Percentiles rank a stretch among this genome's conserved stretches.
Conservation (phyloP, 495 filamentous ascomycete species). For the Lentithecium fluviatile region DNA sequence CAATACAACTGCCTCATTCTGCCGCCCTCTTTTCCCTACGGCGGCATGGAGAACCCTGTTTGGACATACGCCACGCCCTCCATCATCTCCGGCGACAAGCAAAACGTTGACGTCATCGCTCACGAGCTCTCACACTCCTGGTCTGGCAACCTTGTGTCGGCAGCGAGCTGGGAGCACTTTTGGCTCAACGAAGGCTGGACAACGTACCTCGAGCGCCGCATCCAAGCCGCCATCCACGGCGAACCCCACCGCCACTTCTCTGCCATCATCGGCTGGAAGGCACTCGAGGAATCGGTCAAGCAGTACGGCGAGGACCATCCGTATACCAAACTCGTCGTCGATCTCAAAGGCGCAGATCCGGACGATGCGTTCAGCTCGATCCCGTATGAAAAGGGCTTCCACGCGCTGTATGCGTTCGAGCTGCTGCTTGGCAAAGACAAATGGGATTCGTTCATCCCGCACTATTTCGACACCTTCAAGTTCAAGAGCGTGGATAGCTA, state of each 20-base stretch:
- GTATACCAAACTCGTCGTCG: constrained; percentile 86
- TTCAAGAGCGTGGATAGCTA: constrained; percentile 80
- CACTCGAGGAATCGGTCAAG: constrained; percentile 70
- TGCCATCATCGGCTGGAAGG: constrained; percentile 77
- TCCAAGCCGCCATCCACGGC: constrained; percentile 67
- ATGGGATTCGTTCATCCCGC: constrained; percentile 90
- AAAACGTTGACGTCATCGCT: constrained; percentile 95
- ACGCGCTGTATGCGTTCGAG: constrained; percentile 81
- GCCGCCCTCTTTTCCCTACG: constrained; percentile 85
- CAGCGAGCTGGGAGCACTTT: constrained; percentile 93
- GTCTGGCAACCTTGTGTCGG: constrained; percentile 91
- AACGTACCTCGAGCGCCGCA: constrained; percentile 83
- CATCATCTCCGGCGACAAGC: constrained; percentile 84
- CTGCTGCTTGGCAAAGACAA: constrained; percentile 77
- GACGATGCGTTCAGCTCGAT: constrained; percentile 92
- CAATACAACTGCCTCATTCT: constrained; percentile 92
- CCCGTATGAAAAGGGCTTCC: constrained; percentile 78
- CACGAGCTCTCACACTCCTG: constrained; percentile 89
- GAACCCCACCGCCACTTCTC: constrained; percentile 87
- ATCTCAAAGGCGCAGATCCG: constrained; percentile 85
- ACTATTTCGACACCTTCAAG: constrained; percentile 45
- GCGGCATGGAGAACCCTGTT: constrained; percentile 92
- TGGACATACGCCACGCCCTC: constrained; percentile 93
- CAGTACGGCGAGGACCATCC: constrained; percentile 77
- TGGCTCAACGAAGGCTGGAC: constrained; percentile 99